Conservation (phyloP, 129 eudicot species). For the Tagetes erecta region DNA sequence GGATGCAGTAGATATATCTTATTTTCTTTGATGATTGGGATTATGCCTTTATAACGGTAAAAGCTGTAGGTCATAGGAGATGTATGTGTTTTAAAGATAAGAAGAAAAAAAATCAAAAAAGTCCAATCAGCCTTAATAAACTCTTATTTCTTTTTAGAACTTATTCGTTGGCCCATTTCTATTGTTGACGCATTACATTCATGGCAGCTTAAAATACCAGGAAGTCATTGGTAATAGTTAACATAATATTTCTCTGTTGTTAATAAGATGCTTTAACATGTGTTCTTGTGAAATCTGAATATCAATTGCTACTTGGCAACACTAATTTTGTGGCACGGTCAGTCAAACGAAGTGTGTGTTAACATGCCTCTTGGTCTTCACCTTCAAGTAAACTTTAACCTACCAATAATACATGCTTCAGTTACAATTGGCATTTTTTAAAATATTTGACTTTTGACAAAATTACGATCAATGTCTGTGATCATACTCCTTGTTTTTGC, state of each 20-base stretch:
- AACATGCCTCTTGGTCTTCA: not conserved
- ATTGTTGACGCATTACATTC: not conserved
- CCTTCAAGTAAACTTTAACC: not conserved
- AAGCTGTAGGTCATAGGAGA: slow-evolving; percentile 18
- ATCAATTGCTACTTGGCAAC: not conserved
- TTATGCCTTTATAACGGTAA: not conserved
- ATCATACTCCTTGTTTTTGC: not conserved
- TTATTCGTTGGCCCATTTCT: not conserved
- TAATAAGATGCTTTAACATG: not conserved
- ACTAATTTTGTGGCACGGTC: slow-evolving; percentile 2
- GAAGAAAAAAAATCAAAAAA: not conserved
- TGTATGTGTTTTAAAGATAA: not conserved
- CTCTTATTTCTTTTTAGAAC: not conserved
- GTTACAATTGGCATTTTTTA: not conserved
- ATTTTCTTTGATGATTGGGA: not conserved
- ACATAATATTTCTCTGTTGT: too few relatives aligned
- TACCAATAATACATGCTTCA: not conserved
- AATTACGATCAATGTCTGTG: not conserved
- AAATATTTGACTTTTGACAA: not conserved
- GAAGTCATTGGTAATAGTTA: too few relatives aligned
- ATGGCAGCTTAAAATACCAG: too few relatives aligned
- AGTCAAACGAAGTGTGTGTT: not conserved
- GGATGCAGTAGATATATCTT: not conserved
- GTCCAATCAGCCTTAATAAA: not conserved
- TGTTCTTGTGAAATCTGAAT: not conserved